phyloP scores from a whole-genome alignment of 768 basidiomycete genomes.

The Suillus clintonianus region DNA sequence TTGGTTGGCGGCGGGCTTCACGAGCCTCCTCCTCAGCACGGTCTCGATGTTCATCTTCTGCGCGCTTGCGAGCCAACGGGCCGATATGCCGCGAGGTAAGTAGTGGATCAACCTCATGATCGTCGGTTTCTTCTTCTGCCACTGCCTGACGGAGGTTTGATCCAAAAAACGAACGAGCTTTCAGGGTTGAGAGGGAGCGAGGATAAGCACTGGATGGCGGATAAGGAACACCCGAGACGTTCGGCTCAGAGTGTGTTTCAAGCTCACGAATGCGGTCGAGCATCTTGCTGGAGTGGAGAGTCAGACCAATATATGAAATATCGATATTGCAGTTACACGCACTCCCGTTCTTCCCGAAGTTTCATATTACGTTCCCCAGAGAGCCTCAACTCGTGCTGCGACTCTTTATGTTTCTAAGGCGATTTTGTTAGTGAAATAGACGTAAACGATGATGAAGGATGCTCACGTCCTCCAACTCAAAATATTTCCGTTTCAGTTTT shows the following conservation, averaged over 20 bases:
- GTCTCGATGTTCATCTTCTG: constrained; percentile 43
- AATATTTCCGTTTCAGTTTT: constrained; percentile 64
- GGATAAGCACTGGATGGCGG: constrained; percentile 50
- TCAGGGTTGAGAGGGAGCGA: constrained; percentile 45
- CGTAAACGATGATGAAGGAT: background rate
- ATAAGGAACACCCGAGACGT: constrained; percentile 31
- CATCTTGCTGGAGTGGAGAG: constrained; percentile 41
- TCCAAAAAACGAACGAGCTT: constrained; percentile 46
- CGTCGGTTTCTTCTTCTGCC: constrained; percentile 45
- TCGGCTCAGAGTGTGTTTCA: constrained; percentile 43
- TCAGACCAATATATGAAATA: background rate
- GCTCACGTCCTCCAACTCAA: constrained; percentile 72
- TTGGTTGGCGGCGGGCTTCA: constrained; percentile 38
- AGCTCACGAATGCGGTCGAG: constrained; percentile 65
- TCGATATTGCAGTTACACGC: constrained; percentile 26
- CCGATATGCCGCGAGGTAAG: constrained; percentile 48
- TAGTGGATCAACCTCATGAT: constrained; percentile 47
- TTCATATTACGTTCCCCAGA: constrained; percentile 66
- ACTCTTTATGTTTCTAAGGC: constrained; percentile 60
- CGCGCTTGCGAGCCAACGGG: constrained; percentile 44
- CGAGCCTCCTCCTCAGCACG: constrained; percentile 49
- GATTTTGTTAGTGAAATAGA: constrained; percentile 20
- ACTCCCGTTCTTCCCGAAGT: constrained; percentile 67
- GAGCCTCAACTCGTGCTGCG: constrained; percentile 53
- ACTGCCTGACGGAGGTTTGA: constrained; percentile 50